Evolutionary conservation across 176 grass and related monocot genomes (phyloP).

Genomic region (Saccharum officinarum): DNA sequence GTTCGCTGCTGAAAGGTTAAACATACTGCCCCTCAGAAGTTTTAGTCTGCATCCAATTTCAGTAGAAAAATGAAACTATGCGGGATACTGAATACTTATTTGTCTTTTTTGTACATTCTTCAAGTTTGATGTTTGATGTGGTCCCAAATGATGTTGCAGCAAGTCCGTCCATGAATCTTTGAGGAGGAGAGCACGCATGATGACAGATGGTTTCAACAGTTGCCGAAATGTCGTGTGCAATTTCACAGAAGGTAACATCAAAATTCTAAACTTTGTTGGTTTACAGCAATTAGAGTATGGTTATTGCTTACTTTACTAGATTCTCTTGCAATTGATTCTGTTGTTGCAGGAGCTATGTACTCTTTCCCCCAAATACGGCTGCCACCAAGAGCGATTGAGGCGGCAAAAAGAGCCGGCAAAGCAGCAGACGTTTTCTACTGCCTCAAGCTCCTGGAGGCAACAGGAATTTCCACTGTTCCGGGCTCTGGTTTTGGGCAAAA

Average conservation of each 20-base stretch:
- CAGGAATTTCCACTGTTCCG: slow-evolving; percentile 97
- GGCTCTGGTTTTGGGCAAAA: slow-evolving; percentile 99
- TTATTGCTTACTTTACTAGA: neutral
- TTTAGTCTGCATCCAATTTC: slow-evolving; percentile 26
- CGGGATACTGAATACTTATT: neutral
- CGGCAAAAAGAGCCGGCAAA: slow-evolving; percentile 80
- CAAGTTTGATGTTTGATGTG: slow-evolving; percentile 33
- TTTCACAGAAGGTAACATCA: slow-evolving; percentile 85
- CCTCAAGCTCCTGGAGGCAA: slow-evolving; percentile 92
- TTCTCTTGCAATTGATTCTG: slow-evolving; percentile 4
- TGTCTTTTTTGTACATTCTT: neutral
- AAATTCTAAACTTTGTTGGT: neutral
- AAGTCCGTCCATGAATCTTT: slow-evolving; percentile 80
- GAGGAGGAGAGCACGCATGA: slow-evolving; percentile 87
- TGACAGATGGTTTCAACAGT: slow-evolving; percentile 99
- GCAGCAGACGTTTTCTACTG: slow-evolving; percentile 93
- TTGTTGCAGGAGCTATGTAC: slow-evolving; percentile 93
- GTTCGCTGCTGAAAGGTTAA: slow-evolving; percentile 81
- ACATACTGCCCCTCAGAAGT: slow-evolving; percentile 4
- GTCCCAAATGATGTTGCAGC: slow-evolving; percentile 50
- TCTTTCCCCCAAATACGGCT: slow-evolving; percentile 96
- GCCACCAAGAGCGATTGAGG: slow-evolving; percentile 82
- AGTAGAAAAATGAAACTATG: neutral
- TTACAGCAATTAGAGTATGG: neutral
- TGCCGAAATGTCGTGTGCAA: slow-evolving; percentile 98